These are phyloP conservation scores for Pluteus cervinus DNA, from an alignment of 768 basidiomycete species.

Conservation along the genomic window DNA sequence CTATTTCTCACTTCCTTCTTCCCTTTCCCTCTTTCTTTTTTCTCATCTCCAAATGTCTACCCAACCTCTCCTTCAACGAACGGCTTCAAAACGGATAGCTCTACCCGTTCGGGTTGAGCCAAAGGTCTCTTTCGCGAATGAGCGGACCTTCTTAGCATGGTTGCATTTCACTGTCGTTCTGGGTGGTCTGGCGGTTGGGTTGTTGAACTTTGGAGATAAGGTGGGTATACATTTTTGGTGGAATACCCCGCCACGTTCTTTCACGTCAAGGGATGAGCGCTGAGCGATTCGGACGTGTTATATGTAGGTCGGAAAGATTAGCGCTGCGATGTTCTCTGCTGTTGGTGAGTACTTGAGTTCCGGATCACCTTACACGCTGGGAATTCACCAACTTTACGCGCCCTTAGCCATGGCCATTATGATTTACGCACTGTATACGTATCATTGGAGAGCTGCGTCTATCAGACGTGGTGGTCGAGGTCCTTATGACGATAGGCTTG, in stretches of 20 bases:
- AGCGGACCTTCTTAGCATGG: slow-evolving; percentile 97
- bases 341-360: slow-evolving; percentile 53
- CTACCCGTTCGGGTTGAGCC: slow-evolving; percentile 93
- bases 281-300: too few relatives aligned
- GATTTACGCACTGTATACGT: slow-evolving; percentile 92
- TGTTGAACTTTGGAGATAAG: slow-evolving; percentile 98
- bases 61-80: slow-evolving; percentile 94
- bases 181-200: slow-evolving; percentile 90
- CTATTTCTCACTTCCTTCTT: slow-evolving; percentile 6
- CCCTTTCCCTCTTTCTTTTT: slow-evolving; percentile 8
- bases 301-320: slow-evolving; percentile 83
- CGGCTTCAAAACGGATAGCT: slow-evolving; percentile 91
- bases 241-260: too few relatives aligned
- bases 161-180: slow-evolving; percentile 97
- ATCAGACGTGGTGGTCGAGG: slow-evolving; percentile 89
- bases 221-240: too few relatives aligned
- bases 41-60: slow-evolving; percentile 80
- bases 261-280: too few relatives aligned
- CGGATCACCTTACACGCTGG: slow-evolving; percentile 1
- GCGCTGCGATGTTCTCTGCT: slow-evolving; percentile 92
- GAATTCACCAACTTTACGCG: not conserved
- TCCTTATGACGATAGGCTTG: slow-evolving; percentile 94
- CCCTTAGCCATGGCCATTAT: slow-evolving; percentile 88
- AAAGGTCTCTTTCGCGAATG: slow-evolving; percentile 93
- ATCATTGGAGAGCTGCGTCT: slow-evolving; percentile 93